Base-by-base conservation (phyloP, 2,329 filamentous ascomycete species). In the Tolypocladium inflatum region DNA sequence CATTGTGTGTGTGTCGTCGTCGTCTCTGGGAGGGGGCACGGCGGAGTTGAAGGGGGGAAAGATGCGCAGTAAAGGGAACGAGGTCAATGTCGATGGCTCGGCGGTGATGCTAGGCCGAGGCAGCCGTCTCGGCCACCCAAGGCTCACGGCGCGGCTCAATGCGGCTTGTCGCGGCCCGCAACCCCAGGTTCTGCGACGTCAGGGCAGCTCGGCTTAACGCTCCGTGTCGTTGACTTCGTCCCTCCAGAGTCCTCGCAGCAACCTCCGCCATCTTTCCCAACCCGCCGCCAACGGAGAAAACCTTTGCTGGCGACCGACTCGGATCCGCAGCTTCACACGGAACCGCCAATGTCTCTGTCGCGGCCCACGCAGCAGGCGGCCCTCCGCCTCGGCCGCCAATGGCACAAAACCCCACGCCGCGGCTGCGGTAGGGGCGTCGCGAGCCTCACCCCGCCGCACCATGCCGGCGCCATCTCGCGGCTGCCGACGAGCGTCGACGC, bases 401-500 rank as follows among this genome's bases (percentile, higher is more conserved):
- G 45, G 26, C 45, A 9, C 45, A 50, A n/a, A 7, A 11, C 45
- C 2, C 26, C 45, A 68, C 63, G 61, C 65, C 62, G 56, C 54
- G 56, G 74, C 73, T 63, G 75, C 62, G 59, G 63, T 66, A 72
- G 74, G 59, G 67, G 76, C 57, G 79, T 89, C 64, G 88, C 92
- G 59, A 91, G 84, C 50, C 92, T 96, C 72, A 90, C 88, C 10
- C 84, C 91, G 61, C 83, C 87, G 2, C 85, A 91, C 72, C 91
- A 96, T 76, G 90, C 91, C 41, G 83, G 84, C 62, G 88, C 91
- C 57, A 87, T 97, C 61, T 96, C 92, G 8, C 80, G 90, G 50
- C 78, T 97, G 39, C 88, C 85, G 60, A 90, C 85, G 42, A 77
- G 80, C 51, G 82, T 97, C 64, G 93, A 97, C 72, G 81, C 87